Evolutionary conservation across 345 rosid genomes (phyloP).

Genomic region (Hibiscus trionum): DNA sequence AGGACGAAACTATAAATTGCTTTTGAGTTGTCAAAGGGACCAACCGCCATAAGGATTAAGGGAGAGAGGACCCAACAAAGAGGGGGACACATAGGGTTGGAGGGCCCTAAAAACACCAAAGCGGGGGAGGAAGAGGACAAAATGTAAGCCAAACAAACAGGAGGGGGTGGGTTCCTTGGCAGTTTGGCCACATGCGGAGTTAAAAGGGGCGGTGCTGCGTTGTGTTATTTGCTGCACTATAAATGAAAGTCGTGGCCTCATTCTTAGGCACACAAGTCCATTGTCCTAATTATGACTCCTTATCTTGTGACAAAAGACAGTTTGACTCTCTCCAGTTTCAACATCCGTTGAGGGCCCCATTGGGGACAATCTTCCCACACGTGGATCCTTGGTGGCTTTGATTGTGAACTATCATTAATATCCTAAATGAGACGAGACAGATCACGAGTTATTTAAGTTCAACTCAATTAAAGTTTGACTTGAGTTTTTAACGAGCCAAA

Average conservation of each 20-base stretch:
- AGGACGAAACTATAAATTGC: constrained; percentile 1
- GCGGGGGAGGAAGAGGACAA: background rate
- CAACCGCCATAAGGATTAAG: background rate
- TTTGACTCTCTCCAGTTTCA: background rate
- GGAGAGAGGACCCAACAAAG: background rate
- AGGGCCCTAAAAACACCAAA: background rate
- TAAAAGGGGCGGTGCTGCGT: background rate
- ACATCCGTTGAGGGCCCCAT: background rate
- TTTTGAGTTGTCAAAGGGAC: constrained; percentile 10
- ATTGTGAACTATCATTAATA: background rate
- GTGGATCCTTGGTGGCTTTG: background rate
- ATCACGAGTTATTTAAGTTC: too few species aligned
- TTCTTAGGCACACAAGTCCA: background rate
- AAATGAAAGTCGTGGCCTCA: constrained; percentile 3
- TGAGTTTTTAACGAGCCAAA: too few species aligned
- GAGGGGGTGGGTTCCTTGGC: background rate
- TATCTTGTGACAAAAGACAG: background rate
- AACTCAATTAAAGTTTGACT: too few species aligned
- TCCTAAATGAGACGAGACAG: too few species aligned
- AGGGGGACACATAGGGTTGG: background rate
- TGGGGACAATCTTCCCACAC: constrained; percentile 3
- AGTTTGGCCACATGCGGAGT: constrained; percentile 4
- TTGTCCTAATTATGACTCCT: background rate
- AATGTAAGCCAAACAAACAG: background rate
- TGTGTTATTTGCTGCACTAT: background rate